Conservation (phyloP, 805 yeast genomes). For the Kodamaea sagamina region DNA sequence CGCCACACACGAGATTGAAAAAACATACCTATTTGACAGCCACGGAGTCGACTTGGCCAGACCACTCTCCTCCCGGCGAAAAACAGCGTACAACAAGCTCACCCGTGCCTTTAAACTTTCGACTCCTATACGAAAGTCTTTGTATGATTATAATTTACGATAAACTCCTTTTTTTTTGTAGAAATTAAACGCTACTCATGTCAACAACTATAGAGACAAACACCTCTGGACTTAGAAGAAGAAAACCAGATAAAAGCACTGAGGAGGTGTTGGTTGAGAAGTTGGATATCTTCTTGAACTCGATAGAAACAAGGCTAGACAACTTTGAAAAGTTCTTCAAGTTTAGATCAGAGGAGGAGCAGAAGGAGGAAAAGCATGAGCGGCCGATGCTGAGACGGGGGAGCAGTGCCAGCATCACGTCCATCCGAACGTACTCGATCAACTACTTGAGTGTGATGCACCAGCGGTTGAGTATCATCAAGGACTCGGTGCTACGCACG, state of each 20-base stretch:
- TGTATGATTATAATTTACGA: conserved; percentile 12
- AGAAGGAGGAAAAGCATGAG: neutral
- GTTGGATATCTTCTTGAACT: conserved; percentile 42
- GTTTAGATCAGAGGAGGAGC: conserved; percentile 22
- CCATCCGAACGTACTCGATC: conserved; percentile 34
- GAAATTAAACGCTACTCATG: too few relatives aligned
- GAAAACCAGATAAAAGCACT: conserved; percentile 16
- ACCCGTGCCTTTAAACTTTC: conserved; percentile 10
- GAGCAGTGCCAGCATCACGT: conserved; percentile 26
- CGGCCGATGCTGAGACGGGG: neutral
- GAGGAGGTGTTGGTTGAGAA: conserved; percentile 45
- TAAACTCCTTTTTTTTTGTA: too few relatives aligned
- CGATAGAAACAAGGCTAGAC: conserved; percentile 42
- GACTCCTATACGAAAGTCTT: conserved; percentile 14
- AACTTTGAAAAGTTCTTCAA: conserved; percentile 44
- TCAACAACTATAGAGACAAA: too few relatives aligned
- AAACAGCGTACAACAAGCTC: conserved; percentile 10
- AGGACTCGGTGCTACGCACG: conserved; percentile 37
- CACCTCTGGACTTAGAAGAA: conserved; percentile 1
- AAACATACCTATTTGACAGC: conserved; percentile 18
- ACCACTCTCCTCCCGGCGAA: neutral
- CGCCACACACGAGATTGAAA: conserved; percentile 23
- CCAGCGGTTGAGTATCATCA: conserved; percentile 36
- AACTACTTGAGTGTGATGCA: conserved; percentile 36
- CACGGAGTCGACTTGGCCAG: conserved; percentile 9